phyloP scores from a whole-genome alignment of 192 early-diverging fungal species.

The Coemansia reversa region DNA sequence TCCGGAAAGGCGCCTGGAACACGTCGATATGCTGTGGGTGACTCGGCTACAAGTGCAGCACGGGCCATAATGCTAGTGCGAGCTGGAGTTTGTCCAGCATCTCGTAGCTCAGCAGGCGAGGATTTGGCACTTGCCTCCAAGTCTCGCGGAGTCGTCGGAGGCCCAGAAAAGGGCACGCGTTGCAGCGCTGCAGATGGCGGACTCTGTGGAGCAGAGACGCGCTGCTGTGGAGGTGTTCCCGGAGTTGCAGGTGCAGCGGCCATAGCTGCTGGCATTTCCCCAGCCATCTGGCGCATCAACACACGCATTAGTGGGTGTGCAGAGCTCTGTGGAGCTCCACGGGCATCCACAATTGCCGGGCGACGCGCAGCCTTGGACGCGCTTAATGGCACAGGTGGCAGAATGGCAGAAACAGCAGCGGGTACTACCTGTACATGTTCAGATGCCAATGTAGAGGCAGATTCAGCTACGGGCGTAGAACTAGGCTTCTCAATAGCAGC shows the following conservation, averaged over 20 bases:
- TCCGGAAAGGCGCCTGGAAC: conserved; percentile 19
- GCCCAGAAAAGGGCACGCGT: conserved; percentile 37
- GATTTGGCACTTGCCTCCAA: neutral
- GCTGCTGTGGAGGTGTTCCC: neutral
- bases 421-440: neutral
- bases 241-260: conserved; percentile 6
- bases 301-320: conserved; percentile 36
- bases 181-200: neutral
- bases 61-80: conserved; percentile 8
- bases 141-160: conserved; percentile 34
- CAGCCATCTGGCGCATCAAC: conserved; percentile 36
- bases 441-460: neutral
- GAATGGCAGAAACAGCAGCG: neutral
- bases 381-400: conserved; percentile 17
- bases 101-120: conserved; percentile 1
- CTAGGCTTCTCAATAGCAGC: conserved; percentile 31
- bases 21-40: conserved; percentile 6
- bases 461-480: neutral
- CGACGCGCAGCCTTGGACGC: conserved; percentile 34
- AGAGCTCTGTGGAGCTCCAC: conserved; percentile 18
- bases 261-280: conserved; percentile 4
- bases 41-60: neutral
- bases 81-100: conserved; percentile 16
- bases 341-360: conserved; percentile 20
- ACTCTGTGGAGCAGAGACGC: neutral